phyloP scores from a whole-genome alignment of 2,329 filamentous ascomycete species.

The Neocatenulostroma microsporum region DNA sequence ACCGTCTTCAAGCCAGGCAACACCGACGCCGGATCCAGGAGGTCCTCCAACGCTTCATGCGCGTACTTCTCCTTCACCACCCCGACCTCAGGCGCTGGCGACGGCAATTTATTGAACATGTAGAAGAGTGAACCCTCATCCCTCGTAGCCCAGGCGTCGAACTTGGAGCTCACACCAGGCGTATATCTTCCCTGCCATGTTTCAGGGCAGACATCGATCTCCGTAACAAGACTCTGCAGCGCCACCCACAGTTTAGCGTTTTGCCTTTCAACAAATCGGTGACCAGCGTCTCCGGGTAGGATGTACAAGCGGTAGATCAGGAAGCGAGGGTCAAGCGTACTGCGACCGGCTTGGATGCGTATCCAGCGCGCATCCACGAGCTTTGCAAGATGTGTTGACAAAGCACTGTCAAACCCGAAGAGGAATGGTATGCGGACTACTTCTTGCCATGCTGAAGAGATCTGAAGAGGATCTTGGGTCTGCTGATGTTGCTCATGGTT shows the following conservation, averaged over 20 bases:
- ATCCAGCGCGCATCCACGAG: slow-evolving; percentile 12
- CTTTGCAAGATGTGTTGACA: slow-evolving; percentile 3
- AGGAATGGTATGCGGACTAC: neutral
- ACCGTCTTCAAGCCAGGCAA: slow-evolving; percentile 54
- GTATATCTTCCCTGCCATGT: slow-evolving; percentile 48
- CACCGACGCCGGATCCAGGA: slow-evolving; percentile 44
- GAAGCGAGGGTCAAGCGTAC: slow-evolving; percentile 1
- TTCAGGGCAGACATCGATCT: slow-evolving; percentile 48
- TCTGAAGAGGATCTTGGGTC: too few relatives aligned
- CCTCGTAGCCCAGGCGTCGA: slow-evolving; percentile 35
- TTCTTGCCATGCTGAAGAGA: slow-evolving; percentile 4
- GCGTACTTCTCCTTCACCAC: slow-evolving; percentile 45
- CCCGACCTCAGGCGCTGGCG: slow-evolving; percentile 52
- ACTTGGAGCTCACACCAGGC: slow-evolving; percentile 17
- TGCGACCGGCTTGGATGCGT: slow-evolving; percentile 9
- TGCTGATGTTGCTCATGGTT: too few relatives aligned
- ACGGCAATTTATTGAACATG: slow-evolving; percentile 66
- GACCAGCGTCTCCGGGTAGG: slow-evolving; percentile 46
- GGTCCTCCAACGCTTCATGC: slow-evolving; percentile 46
- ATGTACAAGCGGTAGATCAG: slow-evolving; percentile 20
- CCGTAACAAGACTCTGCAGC: slow-evolving; percentile 43
- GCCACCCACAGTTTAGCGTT: slow-evolving; percentile 39
- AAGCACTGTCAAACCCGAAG: neutral
- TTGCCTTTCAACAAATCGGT: slow-evolving; percentile 45
- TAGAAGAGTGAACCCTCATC: slow-evolving; percentile 54